Evolutionary conservation across 257 asterid genomes (phyloP).

Genomic region (Perilla frutescens): DNA sequence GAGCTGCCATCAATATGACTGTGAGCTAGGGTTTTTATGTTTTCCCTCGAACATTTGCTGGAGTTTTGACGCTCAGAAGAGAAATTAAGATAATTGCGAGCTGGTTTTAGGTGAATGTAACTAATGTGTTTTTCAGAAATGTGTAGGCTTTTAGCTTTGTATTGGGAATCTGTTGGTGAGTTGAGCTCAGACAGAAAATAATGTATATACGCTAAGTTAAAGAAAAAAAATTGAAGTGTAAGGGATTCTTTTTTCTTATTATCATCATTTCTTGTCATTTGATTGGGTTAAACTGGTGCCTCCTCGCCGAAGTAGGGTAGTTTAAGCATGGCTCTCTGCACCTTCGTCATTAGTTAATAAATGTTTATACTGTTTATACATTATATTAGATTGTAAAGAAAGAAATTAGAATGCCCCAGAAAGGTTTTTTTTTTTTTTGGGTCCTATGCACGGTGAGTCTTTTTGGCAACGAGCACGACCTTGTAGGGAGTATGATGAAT

Average conservation of each 20-base stretch:
- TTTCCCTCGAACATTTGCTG: neutral
- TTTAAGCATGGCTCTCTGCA: neutral
- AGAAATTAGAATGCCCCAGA: neutral
- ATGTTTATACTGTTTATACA: neutral
- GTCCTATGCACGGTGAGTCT: slow-evolving; percentile 10
- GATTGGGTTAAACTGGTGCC: neutral
- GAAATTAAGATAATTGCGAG: neutral
- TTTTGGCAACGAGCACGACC: neutral
- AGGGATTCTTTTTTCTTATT: neutral
- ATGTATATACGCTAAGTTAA: neutral
- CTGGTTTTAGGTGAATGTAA: neutral
- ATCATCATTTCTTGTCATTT: neutral
- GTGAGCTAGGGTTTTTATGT: slow-evolving; percentile 44
- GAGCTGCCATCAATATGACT: slow-evolving; percentile 27
- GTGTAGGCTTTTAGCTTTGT: slow-evolving; percentile 10
- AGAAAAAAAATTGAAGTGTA: neutral
- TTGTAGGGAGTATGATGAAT: neutral
- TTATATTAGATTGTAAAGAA: neutral
- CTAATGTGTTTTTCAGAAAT: neutral
- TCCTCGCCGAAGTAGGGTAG: neutral
- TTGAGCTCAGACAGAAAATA: slow-evolving; percentile 4
- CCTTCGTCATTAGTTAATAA: slow-evolving; percentile 3
- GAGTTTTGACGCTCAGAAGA: neutral
- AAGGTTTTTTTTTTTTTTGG: neutral
- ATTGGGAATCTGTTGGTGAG: slow-evolving; percentile 16